Evolutionary conservation across 2,329 filamentous ascomycete species (phyloP).

Genomic region (Pseudopyrenochaeta lycopersici): DNA sequence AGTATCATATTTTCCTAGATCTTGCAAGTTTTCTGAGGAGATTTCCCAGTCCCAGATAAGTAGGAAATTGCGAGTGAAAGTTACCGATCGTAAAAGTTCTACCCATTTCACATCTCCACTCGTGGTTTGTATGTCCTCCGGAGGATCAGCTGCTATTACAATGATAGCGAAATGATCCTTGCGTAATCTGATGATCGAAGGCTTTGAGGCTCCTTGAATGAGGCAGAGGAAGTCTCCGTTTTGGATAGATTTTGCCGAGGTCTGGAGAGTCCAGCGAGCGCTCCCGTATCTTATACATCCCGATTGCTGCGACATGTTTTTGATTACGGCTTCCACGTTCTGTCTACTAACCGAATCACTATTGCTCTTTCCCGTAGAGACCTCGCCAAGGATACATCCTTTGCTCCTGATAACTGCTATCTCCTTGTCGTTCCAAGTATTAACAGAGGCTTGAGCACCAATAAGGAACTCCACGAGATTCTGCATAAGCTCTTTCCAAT

Average conservation of each 20-base stretch:
- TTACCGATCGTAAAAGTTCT: too few species aligned
- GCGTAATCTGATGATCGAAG: neutral
- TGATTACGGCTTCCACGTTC: neutral
- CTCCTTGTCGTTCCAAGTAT: neutral
- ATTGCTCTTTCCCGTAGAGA: too few species aligned
- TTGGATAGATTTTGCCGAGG: slow-evolving; percentile 7
- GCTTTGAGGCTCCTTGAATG: slow-evolving; percentile 7
- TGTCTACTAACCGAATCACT: too few species aligned
- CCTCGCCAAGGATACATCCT: neutral
- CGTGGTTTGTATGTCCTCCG: too few species aligned
- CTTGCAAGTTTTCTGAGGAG: too few species aligned
- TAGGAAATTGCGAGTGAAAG: too few species aligned
- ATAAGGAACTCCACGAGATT: slow-evolving; percentile 8
- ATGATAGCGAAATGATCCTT: neutral
- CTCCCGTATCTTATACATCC: too few species aligned
- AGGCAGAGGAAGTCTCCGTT: slow-evolving; percentile 12
- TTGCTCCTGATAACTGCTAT: neutral
- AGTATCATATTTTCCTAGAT: too few species aligned
- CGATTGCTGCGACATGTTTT: too few species aligned
- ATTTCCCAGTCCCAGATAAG: too few species aligned
- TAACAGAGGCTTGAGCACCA: neutral
- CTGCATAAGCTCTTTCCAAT: slow-evolving; percentile 7
- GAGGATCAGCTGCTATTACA: neutral
- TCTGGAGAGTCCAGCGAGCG: neutral
- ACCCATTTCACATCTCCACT: too few species aligned